Base-by-base conservation (phyloP, 1,139 yeast genomes). In the Eremothecium cymbalariae region DNA sequence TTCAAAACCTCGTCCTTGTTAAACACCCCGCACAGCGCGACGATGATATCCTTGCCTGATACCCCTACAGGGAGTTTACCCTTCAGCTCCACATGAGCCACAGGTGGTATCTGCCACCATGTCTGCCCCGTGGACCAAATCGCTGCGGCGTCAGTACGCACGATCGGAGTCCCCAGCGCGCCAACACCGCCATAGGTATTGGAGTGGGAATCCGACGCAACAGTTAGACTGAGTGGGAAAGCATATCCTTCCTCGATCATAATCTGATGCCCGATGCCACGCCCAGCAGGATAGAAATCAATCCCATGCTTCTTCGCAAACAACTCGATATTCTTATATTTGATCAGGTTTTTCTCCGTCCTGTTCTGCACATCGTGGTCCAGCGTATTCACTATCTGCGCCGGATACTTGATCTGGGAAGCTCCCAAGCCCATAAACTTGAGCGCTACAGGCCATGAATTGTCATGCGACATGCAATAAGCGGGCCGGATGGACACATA, bases 21-120 rank as follows among this genome's bases (percentile, higher is more conserved):
- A 69, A 90, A 90, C 23, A 79, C 66, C 34, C 98, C 98, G 67
- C 99, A 90, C 34, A 90, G 70, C 1, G 97, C 90, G 18, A 93
- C 94, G 56, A 90, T 93, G 34, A 93, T 93, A 63, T 90, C 99
- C 60, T 90, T 90, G 45, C 99, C 99, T 6, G 95, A 77, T 12
- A 84, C 88, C 15, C 96, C 96, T 37, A 70, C 64, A 14, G 93
- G 95, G 40, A 90, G 71, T 46, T 72, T 62, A 28, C 96, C 96
- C 46, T 72, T 69, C 39, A 90, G 70, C 59, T 84, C 94, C 8
- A 90, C 97, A 54, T 78, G 77, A 26, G 98, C 98, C 15, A 90
- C 97, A 1, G 98, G 98, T 4, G 99, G 99, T 40, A 90, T 84
- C 73, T 93, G 98, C 98, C 98, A 90, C 99, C 99, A 90, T 3